Evolutionary conservation across 1,139 yeast genomes (phyloP), one percentile per base, ranked within the genome.

Genomic region (Blastobotrys capitulatus): DNA sequence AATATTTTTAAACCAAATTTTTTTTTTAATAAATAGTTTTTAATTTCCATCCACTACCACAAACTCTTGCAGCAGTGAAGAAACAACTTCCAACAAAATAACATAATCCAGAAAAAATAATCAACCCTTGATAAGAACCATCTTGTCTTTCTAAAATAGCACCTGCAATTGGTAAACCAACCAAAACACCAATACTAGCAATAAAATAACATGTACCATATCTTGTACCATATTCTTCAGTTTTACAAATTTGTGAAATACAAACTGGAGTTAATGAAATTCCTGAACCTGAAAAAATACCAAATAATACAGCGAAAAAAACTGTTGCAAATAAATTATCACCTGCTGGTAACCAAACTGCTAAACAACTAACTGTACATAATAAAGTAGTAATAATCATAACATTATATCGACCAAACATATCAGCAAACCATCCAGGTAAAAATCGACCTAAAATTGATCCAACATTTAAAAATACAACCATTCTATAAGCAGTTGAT

Each of bases 171-270:
- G 83, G 83, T 52, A 77, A 67, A 1, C 79, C 74, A 0, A 75
- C 72, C 42, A 83, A 66, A 6, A 79, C 77, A 36, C 79, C 79
- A 58, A 82, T 77, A 9, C 86, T 76, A 42, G 82, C 80, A 38
- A 80, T 70, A 57, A 80, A 80, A 62, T 83, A 83, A 65, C 83
- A 74, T 0, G 86, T 82, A 0, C 89, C 86, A 60, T 80, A 83
- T 26, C 85, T 74, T 58, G 77, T 80, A 27, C 90, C 90, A 58
- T 82, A 83, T 50, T 75, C 77, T 39, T 79, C 79, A 1, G 83
- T 79, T 44, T 75, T 75, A 40, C 87, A 80, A 19, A 84, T 79
- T 62, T 83, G 88, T 0, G 73, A 67, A 18, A 74, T 64, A 52
- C 74, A 68, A 3, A 72, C 74, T 0, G 80, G 78, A 0, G 75